phyloP scores from a whole-genome alignment of 768 basidiomycete genomes.

The Suillus bovinus region DNA sequence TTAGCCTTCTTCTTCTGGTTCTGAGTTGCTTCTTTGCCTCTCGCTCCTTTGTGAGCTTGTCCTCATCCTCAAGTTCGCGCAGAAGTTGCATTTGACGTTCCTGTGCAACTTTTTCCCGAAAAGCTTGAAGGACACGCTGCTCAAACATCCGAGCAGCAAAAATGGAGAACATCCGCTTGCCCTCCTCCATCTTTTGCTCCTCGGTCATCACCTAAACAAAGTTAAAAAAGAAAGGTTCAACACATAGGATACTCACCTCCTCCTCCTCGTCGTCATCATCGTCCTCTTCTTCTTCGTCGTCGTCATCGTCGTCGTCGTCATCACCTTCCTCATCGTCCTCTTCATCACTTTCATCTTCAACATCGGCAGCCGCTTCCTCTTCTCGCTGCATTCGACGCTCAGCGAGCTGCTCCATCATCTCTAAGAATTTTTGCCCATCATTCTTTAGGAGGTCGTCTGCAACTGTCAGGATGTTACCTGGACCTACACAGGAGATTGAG shows the following conservation, averaged over 20 bases:
- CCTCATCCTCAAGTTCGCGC: constrained; percentile 94
- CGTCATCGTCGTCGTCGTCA: constrained; percentile 66
- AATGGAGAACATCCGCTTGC: constrained; percentile 99
- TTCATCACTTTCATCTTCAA: constrained; percentile 61
- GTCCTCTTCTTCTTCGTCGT: constrained; percentile 59
- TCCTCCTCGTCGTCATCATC: constrained; percentile 49
- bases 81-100: constrained; percentile 92
- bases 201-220: constrained; percentile 74
- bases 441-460: constrained; percentile 99
- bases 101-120: constrained; percentile 95
- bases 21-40: constrained; percentile 92
- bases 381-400: constrained; percentile 93
- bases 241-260: constrained; percentile 37
- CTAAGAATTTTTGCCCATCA: constrained; percentile 97
- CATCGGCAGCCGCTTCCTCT: constrained; percentile 63
- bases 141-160: constrained; percentile 99
- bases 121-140: constrained; percentile 94
- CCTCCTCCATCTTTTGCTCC: constrained; percentile 99
- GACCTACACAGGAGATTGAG: constrained; percentile 44
- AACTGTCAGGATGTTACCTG: constrained; percentile 95
- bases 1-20: constrained; percentile 99
- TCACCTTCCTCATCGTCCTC: constrained; percentile 61
- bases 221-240: constrained; percentile 12
- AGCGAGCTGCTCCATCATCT: constrained; percentile 99
- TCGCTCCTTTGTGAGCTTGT: constrained; percentile 79